Conservation (phyloP, 2,329 filamentous ascomycete genomes). For the Exophiala aquamarina region DNA sequence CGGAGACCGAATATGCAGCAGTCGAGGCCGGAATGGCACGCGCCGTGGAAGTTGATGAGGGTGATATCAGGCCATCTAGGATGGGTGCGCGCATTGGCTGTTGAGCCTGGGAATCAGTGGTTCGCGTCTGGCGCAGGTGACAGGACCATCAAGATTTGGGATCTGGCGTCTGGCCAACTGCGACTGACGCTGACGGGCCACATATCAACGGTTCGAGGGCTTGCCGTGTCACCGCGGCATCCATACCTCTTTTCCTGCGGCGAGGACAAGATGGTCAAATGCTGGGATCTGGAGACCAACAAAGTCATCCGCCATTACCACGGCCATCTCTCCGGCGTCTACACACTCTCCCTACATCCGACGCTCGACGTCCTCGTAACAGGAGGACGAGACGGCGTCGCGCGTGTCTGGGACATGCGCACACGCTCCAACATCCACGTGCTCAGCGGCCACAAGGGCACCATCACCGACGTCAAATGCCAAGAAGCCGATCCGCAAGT, state of each 20-base stretch:
- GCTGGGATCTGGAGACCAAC: constrained; percentile 99
- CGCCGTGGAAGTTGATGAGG: constrained; percentile 97
- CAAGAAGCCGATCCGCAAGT: constrained; percentile 97
- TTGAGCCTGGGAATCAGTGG: constrained; percentile 96
- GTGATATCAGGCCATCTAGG: constrained; percentile 96
- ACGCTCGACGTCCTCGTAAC: constrained; percentile 94
- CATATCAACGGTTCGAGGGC: constrained; percentile 86
- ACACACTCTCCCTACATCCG: constrained; percentile 88
- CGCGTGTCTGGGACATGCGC: constrained; percentile 97
- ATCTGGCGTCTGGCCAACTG: constrained; percentile 82
- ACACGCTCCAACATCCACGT: constrained; percentile 96
- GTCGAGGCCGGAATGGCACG: constrained; percentile 88
- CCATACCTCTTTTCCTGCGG: constrained; percentile 97
- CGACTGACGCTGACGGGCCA: constrained; percentile 87
- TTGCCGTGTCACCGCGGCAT: constrained; percentile 89
- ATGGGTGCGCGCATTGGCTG: constrained; percentile 85
- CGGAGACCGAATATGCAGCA: constrained; percentile 64
- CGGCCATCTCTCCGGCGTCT: constrained; percentile 93
- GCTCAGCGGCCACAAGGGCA: constrained; percentile 83
- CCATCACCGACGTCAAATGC: constrained; percentile 83
- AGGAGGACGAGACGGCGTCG: constrained; percentile 90
- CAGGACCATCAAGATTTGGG: constrained; percentile 98
- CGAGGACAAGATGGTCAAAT: constrained; percentile 99
- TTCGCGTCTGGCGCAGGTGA: constrained; percentile 95
- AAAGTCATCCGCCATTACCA: constrained; percentile 98